Evolutionary conservation across 2,329 filamentous ascomycete species (phyloP).

Genomic region (Pseudocercospora vitis): DNA sequence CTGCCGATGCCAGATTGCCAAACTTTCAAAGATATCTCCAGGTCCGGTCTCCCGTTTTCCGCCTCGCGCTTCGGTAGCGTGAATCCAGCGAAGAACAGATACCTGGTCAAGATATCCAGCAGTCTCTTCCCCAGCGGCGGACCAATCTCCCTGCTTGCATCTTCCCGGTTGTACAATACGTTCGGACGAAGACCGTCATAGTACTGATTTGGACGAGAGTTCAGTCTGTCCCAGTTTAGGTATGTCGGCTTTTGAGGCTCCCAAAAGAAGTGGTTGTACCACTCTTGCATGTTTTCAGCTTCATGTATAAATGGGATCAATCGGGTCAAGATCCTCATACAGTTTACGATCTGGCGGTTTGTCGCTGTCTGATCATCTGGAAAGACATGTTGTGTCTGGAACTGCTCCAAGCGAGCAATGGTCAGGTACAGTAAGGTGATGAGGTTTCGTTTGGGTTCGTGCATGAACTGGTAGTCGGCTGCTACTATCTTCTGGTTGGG

Average conservation of each 20-base stretch:
- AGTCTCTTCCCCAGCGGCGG: slow-evolving; percentile 91
- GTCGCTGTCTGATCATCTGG: slow-evolving; percentile 70
- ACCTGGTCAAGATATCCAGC: slow-evolving; percentile 82
- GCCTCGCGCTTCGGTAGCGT: slow-evolving; percentile 63
- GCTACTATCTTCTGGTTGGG: slow-evolving; percentile 50
- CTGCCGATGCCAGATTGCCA: slow-evolving; percentile 98
- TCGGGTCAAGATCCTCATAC: slow-evolving; percentile 84
- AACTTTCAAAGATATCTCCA: slow-evolving; percentile 81
- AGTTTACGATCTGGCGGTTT: slow-evolving; percentile 89
- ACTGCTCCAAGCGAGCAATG: slow-evolving; percentile 29
- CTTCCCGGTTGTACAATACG: slow-evolving; percentile 53
- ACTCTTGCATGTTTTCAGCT: slow-evolving; percentile 73
- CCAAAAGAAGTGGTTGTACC: slow-evolving; percentile 97
- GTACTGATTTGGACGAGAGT: slow-evolving; percentile 32
- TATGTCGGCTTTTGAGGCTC: slow-evolving; percentile 35
- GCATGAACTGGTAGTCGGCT: slow-evolving; percentile 2
- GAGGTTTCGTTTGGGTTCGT: slow-evolving; percentile 35
- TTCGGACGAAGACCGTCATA: slow-evolving; percentile 42
- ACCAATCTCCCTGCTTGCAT: slow-evolving; percentile 61
- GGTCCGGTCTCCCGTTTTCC: slow-evolving; percentile 28
- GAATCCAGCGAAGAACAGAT: slow-evolving; percentile 89
- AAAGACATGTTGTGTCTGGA: slow-evolving; percentile 25
- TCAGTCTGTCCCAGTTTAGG: slow-evolving; percentile 31
- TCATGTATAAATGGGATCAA: slow-evolving; percentile 91
- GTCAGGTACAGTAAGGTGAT: slow-evolving; percentile 37